phyloP scores from a whole-genome alignment of 305 asterid species.

The Rubia peregrina region DNA sequence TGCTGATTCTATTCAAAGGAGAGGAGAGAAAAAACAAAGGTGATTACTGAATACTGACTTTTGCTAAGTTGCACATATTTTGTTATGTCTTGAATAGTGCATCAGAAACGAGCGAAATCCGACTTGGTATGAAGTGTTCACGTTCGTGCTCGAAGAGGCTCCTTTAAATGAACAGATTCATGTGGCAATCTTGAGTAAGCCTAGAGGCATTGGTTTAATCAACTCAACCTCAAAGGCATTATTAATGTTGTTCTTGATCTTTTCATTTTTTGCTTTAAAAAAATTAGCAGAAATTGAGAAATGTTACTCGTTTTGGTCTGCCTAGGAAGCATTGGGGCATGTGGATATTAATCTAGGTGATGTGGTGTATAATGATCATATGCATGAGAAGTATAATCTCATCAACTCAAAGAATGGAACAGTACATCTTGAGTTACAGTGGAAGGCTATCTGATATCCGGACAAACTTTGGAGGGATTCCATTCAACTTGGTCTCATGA shows the following conservation, averaged over 20 bases:
- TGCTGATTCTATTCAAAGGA: conserved; percentile 49
- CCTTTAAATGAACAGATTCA: conserved; percentile 54
- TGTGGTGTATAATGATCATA: conserved; percentile 55
- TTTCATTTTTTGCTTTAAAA: background rate
- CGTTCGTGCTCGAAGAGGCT: conserved; percentile 63
- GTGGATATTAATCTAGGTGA: conserved; percentile 57
- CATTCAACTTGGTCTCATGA: background rate
- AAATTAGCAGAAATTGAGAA: background rate
- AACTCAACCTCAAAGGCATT: conserved; percentile 35
- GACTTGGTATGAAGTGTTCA: conserved; percentile 66
- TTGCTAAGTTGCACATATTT: background rate
- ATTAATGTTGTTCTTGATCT: background rate
- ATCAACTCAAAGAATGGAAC: conserved; percentile 62
- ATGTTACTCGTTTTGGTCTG: background rate
- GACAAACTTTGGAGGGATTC: too few relatives aligned
- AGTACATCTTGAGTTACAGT: conserved; percentile 59
- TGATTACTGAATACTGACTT: conserved; percentile 13
- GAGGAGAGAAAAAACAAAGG: conserved; percentile 64
- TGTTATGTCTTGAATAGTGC: conserved; percentile 22
- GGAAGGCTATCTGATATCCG: conserved; percentile 51
- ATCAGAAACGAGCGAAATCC: conserved; percentile 58
- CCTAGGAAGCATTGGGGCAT: conserved; percentile 64
- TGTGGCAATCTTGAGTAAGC: conserved; percentile 53
- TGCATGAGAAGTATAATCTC: conserved; percentile 63
- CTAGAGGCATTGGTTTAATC: conserved; percentile 38